Percentiles rank a stretch among this genome's conserved stretches.
Evolutionary conservation across 345 rosid genomes (phyloP).

Genomic region (Arabis alpina): DNA sequence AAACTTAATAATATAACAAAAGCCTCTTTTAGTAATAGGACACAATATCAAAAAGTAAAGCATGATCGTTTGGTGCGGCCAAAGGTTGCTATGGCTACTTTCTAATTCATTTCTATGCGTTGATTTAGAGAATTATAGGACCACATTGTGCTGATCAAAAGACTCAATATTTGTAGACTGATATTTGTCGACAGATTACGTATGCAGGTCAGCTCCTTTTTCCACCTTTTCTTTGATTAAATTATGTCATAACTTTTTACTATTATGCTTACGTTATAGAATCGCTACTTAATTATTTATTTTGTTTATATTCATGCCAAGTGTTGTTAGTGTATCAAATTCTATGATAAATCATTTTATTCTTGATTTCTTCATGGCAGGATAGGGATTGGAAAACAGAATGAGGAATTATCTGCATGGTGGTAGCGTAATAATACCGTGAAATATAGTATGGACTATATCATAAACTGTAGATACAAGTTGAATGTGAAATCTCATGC

Average conservation of each 20-base stretch:
- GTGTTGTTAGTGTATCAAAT: slow-evolving; percentile 1
- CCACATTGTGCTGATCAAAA: slow-evolving; percentile 42
- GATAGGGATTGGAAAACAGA: background rate
- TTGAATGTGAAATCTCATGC: background rate
- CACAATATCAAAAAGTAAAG: slow-evolving; percentile 37
- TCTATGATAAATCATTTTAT: slow-evolving; percentile 11
- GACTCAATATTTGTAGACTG: slow-evolving; percentile 30
- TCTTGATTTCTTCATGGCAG: slow-evolving; percentile 37
- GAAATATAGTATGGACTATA: background rate
- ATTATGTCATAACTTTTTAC: slow-evolving; percentile 46
- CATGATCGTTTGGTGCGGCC: slow-evolving; percentile 53
- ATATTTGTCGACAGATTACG: slow-evolving; percentile 43
- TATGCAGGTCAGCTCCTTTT: slow-evolving; percentile 45
- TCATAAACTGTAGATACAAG: background rate
- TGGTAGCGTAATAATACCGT: background rate
- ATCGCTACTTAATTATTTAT: background rate
- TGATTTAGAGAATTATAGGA: slow-evolving; percentile 43
- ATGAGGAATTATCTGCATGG: background rate
- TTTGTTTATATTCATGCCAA: background rate
- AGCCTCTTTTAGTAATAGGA: slow-evolving; percentile 45
- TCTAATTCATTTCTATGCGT: slow-evolving; percentile 32
- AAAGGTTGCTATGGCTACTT: slow-evolving; percentile 48
- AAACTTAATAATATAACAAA: slow-evolving; percentile 20
- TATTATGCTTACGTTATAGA: slow-evolving; percentile 39
- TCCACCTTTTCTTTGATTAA: slow-evolving; percentile 28